phyloP scores from a whole-genome alignment of 2,329 filamentous ascomycete genomes.

The Simplicillium sp. region DNA sequence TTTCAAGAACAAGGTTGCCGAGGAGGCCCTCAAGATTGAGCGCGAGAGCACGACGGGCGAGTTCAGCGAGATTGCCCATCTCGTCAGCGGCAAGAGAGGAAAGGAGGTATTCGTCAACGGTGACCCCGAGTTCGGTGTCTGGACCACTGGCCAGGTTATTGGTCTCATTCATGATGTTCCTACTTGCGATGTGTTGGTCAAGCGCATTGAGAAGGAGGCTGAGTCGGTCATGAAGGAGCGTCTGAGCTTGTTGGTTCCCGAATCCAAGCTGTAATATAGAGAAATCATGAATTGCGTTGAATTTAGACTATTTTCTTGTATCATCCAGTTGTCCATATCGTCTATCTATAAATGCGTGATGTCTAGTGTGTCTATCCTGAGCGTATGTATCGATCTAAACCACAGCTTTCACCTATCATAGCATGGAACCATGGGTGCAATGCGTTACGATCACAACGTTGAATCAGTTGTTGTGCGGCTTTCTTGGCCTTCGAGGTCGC shows the following conservation, averaged over 20 bases:
- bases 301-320: background rate
- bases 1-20: slow-evolving; percentile 82
- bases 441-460: too few species aligned
- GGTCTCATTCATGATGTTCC: slow-evolving; percentile 78
- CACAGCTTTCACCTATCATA: too few species aligned
- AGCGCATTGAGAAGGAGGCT: slow-evolving; percentile 70
- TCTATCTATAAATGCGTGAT: background rate
- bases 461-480: too few species aligned
- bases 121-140: slow-evolving; percentile 85
- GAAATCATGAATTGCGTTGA: background rate
- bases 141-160: slow-evolving; percentile 96
- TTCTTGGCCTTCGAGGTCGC: too few species aligned
- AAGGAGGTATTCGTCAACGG: slow-evolving; percentile 87
- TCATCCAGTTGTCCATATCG: background rate
- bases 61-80: slow-evolving; percentile 79
- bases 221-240: slow-evolving; percentile 54
- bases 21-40: slow-evolving; percentile 75
- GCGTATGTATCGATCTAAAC: too few species aligned
- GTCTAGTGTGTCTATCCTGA: too few species aligned
- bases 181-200: slow-evolving; percentile 59
- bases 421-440: too few species aligned
- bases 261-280: slow-evolving; percentile 46
- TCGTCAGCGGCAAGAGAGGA: slow-evolving; percentile 83
- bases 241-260: slow-evolving; percentile 41
- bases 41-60: slow-evolving; percentile 73